These are phyloP conservation scores for Pachyrhizus erosus DNA, from an alignment of 306 rosid species.

Conservation along the genomic window DNA sequence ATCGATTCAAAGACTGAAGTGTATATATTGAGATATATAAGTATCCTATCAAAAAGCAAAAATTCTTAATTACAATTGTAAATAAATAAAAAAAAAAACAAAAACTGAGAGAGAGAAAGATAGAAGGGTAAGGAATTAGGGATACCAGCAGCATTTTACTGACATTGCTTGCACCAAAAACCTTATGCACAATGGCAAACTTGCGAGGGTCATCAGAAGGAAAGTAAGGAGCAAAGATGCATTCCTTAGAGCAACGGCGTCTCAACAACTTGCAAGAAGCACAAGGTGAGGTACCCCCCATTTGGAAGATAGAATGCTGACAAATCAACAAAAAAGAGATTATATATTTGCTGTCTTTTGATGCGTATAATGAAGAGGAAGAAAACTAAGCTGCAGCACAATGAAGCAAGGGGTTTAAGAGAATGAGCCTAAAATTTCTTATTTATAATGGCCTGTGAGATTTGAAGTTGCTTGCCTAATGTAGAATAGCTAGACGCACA, in stretches of 20 bases:
- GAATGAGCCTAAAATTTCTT: constrained; percentile 40
- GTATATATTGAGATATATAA: too few species aligned
- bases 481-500: constrained; percentile 59
- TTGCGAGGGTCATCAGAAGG: constrained; percentile 79
- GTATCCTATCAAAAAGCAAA: too few species aligned
- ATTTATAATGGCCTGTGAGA: constrained; percentile 61
- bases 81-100: neutral
- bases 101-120: neutral
- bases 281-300: constrained; percentile 80
- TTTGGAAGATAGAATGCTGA: constrained; percentile 34
- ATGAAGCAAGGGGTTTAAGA: constrained; percentile 42
- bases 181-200: constrained; percentile 88
- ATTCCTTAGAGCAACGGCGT: constrained; percentile 82
- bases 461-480: constrained; percentile 38
- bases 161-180: constrained; percentile 90
- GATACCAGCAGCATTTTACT: constrained; percentile 85
- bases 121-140: neutral
- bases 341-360: neutral
- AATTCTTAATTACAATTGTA: too few species aligned
- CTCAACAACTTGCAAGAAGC: constrained; percentile 85
- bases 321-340: constrained; percentile 1
- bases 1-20: too few species aligned
- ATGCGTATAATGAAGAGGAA: constrained; percentile 9
- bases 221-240: constrained; percentile 82
- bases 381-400: constrained; percentile 8